Evolutionary conservation across 495 filamentous ascomycete species (phyloP), one percentile per base, ranked within the genome.

Genomic region (Cercophora scortea): DNA sequence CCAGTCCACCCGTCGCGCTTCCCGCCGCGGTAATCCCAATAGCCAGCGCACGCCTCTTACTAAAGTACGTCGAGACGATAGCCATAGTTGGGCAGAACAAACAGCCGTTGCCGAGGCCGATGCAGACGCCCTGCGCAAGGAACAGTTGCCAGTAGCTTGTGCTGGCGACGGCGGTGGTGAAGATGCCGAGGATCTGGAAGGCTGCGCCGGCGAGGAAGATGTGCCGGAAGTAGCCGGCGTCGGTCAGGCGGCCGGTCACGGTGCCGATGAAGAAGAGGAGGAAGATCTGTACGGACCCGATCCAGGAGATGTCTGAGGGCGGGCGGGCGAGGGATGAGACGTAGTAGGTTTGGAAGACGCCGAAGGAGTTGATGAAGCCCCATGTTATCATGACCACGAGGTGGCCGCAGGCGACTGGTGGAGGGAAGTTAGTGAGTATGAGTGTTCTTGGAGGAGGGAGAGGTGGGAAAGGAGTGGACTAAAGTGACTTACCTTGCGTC

Each of bases 321-420:
- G 82, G 53, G 6, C 75, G 72, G 5, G 56, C 45, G 0, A 74
- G 66, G 2, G 79, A 55, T 5, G 75, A 60, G 10, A 77, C 76
- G 61, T 92, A 94, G 70, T 92, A 86, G 1, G 82, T 73, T 55
- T 94, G 90, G 64, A 91, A 94, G 2, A 90, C 75, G 13, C 89
- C 88, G 56, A 89, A 92, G 25, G 82, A 84, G 61, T 83, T 81
- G 63, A 87, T 82, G 50, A 69, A 59, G 44, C 67, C 71, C 64
- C 74, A 79, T 4, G 75, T 77, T 50, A 71, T 74, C 57, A 74
- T 74, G 18, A 77, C 61, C 5, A 69, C 63, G 15, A 78, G 58
- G 51, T 80, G 77, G 7, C 58, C 65, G 38, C 66, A 69, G 13
- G 72, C 54, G 35, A 71, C 77, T 73, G 51, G 8, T 17, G 33